These are phyloP conservation scores for Xylariaceae sp. DNA, from an alignment of 2,329 filamentous ascomycete genomes.

Conservation along the genomic window DNA sequence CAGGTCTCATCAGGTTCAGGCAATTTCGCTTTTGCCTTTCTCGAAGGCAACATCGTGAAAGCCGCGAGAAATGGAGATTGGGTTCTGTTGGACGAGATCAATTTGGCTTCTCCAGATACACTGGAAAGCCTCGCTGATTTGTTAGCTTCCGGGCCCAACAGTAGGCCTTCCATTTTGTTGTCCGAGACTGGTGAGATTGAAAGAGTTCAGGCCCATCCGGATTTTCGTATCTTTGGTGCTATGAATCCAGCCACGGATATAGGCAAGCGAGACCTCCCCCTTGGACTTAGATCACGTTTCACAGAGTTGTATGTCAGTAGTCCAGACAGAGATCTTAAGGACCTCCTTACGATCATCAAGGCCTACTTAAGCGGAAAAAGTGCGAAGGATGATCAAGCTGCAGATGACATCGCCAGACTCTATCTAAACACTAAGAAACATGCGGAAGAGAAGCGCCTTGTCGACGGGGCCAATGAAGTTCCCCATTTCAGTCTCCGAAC, in stretches of 20 bases:
- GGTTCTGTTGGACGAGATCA: constrained; percentile 96
- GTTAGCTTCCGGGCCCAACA: constrained; percentile 66
- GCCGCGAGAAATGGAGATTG: constrained; percentile 95
- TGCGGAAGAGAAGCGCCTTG: constrained; percentile 75
- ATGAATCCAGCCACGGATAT: constrained; percentile 99
- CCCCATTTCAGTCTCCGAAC: constrained; percentile 97
- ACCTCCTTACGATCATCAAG: constrained; percentile 82
- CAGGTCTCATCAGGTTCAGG: constrained; percentile 71
- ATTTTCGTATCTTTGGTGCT: constrained; percentile 94
- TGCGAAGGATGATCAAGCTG: constrained; percentile 67
- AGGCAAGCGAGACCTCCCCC: constrained; percentile 88
- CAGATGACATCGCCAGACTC: constrained; percentile 76
- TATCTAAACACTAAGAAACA: constrained; percentile 85
- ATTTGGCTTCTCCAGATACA: constrained; percentile 90
- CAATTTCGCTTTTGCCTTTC: constrained; percentile 87
- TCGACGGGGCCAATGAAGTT: constrained; percentile 92
- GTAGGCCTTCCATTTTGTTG: constrained; percentile 76
- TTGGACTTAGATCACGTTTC: constrained; percentile 85
- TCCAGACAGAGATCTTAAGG: constrained; percentile 81
- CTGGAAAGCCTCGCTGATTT: constrained; percentile 91
- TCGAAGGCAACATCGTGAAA: constrained; percentile 94
- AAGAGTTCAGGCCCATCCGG: constrained; percentile 79
- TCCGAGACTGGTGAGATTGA: constrained; percentile 94
- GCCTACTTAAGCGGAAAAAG: constrained; percentile 75
- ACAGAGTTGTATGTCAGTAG: constrained; percentile 93